Conservation (phyloP, 257 asterid species). For the Capsicum pubescens region DNA sequence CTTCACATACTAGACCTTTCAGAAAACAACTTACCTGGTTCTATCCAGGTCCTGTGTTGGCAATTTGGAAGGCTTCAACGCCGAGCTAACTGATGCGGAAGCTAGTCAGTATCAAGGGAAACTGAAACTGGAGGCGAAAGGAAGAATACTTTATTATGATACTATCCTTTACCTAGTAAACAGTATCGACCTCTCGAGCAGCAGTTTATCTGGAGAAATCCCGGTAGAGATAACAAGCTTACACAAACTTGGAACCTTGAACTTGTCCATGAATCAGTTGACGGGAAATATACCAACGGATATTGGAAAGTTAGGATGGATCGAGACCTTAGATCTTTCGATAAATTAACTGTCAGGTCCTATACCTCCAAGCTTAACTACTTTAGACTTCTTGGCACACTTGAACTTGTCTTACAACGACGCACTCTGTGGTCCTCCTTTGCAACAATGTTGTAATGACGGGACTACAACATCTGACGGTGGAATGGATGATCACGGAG, state of each 20-base stretch:
- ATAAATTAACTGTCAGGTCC: conserved; percentile 40
- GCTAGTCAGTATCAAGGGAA: conserved; percentile 19
- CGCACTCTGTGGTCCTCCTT: conserved; percentile 44
- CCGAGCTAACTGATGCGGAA: conserved; percentile 30
- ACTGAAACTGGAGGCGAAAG: conserved; percentile 41
- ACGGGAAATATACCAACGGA: conserved; percentile 39
- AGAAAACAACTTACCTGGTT: conserved; percentile 36
- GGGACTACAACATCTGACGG: conserved; percentile 27
- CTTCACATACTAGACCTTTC: conserved; percentile 48
- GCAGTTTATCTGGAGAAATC: conserved; percentile 40
- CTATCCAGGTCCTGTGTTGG: conserved; percentile 40
- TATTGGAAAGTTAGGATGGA: conserved; percentile 32
- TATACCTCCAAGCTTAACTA: conserved; percentile 40
- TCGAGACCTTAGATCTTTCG: conserved; percentile 46
- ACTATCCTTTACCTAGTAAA: conserved; percentile 42
- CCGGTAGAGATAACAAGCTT: conserved; percentile 38
- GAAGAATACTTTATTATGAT: conserved; percentile 36
- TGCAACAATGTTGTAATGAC: conserved; percentile 17
- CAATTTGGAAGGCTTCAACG: conserved; percentile 39
- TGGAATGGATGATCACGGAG: neutral
- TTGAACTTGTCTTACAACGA: conserved; percentile 42
- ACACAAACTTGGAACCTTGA: conserved; percentile 41
- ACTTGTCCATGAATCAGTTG: conserved; percentile 46
- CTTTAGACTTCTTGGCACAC: conserved; percentile 41
- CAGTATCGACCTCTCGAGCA: conserved; percentile 45